Base-by-base conservation (phyloP, 495 filamentous ascomycete genomes). In the Immersiella caudata region DNA sequence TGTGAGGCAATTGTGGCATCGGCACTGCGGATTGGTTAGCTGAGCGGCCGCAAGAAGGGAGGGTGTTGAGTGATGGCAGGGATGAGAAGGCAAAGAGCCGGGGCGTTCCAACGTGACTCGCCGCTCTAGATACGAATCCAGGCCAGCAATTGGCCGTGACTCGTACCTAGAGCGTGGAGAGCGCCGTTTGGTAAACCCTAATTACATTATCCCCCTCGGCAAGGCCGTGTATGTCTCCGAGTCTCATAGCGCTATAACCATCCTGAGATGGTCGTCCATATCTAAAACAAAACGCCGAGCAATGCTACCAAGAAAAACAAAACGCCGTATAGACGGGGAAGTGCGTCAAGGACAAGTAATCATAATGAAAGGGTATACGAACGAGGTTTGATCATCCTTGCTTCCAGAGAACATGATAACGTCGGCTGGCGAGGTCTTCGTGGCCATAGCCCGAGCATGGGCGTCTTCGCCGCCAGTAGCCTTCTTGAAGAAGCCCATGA, bases 401-500 rank as follows among this genome's bases (percentile, higher is more conserved):
- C 92, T 96, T 33, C 95, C 95, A 51, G 91, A 94, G 88, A 93
- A 96, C 92, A 97, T 97, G 76, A 99, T 86, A 27, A 99, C 95
- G 81, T 99, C 95, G 27, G 95, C 95, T 12, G 93, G 89, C 58
- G 91, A 94, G 14, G 95, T 98, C 82, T 97, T 97, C 21, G 94
- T 97, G 63, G 91, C 86, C 74, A 92, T 81, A 67, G 91, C 88
- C 67, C 88, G 86, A 76, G 95, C 86, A 74, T 93, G 90, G 8
- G 89, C 90, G 40, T 93, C 90, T 65, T 95, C 90, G 70, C 94
- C 93, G 67, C 82, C 87, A 11, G 91, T 92, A 7, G 93, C 93
- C 79, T 97, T 96, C 84, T 97, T 98, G 80, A 96, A 87, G 80
- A 98, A 91, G 60, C 91, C 89, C 77, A 95, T 86, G 21, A 93